Percentiles rank a stretch among this genome's conserved stretches.
phyloP scores from a whole-genome alignment of 129 eudicot species.

The Centaurea solstitialis region DNA sequence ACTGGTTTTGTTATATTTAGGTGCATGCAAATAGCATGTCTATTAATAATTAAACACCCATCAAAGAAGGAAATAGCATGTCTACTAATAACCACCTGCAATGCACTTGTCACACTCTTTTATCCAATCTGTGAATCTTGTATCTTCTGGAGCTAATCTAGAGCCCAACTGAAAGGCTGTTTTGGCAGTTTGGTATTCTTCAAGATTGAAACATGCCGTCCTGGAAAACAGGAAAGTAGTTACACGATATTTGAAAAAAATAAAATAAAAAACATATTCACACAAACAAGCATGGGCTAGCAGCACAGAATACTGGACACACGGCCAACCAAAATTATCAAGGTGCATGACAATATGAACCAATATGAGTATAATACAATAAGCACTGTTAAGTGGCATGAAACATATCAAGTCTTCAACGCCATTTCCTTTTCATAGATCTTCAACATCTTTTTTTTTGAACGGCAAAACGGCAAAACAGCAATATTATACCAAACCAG shows the following conservation, averaged over 20 bases:
- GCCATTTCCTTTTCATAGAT: neutral
- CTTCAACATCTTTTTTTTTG: neutral
- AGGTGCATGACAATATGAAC: neutral
- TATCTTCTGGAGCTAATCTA: constrained; percentile 63
- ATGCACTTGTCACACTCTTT: constrained; percentile 79
- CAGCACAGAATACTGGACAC: neutral
- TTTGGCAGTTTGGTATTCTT: constrained; percentile 91
- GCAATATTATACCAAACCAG: too few relatives aligned
- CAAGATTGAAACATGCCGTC: constrained; percentile 78
- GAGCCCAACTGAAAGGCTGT: constrained; percentile 79
- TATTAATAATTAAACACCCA: constrained; percentile 14
- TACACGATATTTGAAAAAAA: neutral
- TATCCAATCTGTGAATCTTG: constrained; percentile 72
- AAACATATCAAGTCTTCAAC: neutral
- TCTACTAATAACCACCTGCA: constrained; percentile 51
- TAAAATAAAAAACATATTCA: neutral
- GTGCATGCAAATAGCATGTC: neutral
- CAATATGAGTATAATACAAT: neutral
- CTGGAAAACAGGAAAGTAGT: constrained; percentile 37
- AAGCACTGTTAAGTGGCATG: neutral
- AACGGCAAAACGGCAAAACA: too few relatives aligned
- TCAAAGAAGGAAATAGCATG: neutral
- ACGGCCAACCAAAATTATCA: neutral
- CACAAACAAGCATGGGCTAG: neutral
- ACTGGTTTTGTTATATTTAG: neutral